phyloP scores from a whole-genome alignment of 139 green algal genomes.

The Pleodorina starrii region DNA sequence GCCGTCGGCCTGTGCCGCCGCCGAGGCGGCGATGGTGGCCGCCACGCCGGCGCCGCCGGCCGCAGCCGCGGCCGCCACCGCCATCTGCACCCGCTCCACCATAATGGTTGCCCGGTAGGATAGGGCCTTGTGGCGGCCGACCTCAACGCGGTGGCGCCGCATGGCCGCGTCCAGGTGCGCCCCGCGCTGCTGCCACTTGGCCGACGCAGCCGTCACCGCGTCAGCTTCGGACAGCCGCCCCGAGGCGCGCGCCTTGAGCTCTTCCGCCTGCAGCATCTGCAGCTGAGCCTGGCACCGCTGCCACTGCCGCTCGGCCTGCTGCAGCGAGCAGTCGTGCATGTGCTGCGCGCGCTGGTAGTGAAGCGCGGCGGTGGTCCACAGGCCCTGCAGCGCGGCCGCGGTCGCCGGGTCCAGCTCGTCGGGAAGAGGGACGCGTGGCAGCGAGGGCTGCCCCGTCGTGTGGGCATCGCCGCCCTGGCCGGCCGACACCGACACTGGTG shows the following conservation, averaged over 20 bases:
- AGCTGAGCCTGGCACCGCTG: slow-evolving; percentile 19
- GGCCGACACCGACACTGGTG: too few relatives aligned
- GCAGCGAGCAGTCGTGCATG: slow-evolving; percentile 1
- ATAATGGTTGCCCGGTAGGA: neutral
- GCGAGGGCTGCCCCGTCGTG: too few relatives aligned
- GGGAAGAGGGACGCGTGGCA: slow-evolving; percentile 2
- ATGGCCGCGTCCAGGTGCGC: neutral
- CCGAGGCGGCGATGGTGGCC: neutral
- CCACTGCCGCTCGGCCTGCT: slow-evolving; percentile 16
- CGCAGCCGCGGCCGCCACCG: neutral
- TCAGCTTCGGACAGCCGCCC: neutral
- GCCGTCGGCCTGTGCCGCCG: neutral
- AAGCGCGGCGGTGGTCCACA: slow-evolving; percentile 32
- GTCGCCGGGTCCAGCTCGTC: slow-evolving; percentile 1
- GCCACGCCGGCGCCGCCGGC: neutral
- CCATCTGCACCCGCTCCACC: slow-evolving; percentile 29
- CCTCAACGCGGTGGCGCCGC: neutral
- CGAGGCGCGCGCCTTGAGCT: neutral
- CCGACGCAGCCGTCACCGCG: neutral
- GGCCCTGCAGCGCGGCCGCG: neutral
- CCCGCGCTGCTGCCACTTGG: slow-evolving; percentile 1
- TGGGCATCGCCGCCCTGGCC: too few relatives aligned
- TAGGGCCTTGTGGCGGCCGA: neutral
- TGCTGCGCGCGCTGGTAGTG: slow-evolving; percentile 31
- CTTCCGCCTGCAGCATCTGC: slow-evolving; percentile 32